Base-by-base conservation (phyloP, 1,139 yeast genomes). In the Candida pseudoviswanathii region DNA sequence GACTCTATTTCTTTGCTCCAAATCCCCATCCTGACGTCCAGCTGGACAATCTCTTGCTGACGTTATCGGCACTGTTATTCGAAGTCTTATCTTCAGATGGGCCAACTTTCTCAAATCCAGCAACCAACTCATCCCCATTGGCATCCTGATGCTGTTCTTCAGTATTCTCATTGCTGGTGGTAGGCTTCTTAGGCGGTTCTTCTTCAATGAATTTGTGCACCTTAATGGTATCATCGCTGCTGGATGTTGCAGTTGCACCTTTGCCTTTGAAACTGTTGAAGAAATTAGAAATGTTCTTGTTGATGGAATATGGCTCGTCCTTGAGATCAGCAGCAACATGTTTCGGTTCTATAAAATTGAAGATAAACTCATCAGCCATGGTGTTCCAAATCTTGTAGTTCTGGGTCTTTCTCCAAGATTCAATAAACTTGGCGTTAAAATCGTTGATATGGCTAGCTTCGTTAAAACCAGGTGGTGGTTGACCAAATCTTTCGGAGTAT, bases 361-460 rank as follows among this genome's bases (percentile, higher is more conserved):
- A 92, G 32, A 94, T 75, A 60, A 92, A 92, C 61, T 89, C 96
- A 63, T 92, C 98, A 1, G 97, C 89, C 55, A 75, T 77, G 27
- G 70, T 60, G 59, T 87, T 78, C 80, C 96, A 94, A 5, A 90
- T 78, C 44, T 77, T 68, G 67, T 73, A 92, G 62, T 89, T 90
- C 51, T 80, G 77, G 0, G 96, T 84, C 29, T 61, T 54, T 55
- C 75, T 77, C 96, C 98, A 94, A 10, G 62, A 64, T 5, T 75
- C 74, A 21, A 87, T 75, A 76, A 86, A 94, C 26, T 72, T 67
- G 22, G 57, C 52, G 53, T 83, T 82, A 62, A 85, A 91, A 48
- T 64, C 55, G 8, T 61, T 51, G 29, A 70, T 49, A 45, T 70
- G 67, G 2, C 78, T 78, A 2, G 48, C 34, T 27, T 51, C 49